Evolutionary conservation across 2,329 filamentous ascomycete genomes (phyloP).

Genomic region (Penicillium sp.): DNA sequence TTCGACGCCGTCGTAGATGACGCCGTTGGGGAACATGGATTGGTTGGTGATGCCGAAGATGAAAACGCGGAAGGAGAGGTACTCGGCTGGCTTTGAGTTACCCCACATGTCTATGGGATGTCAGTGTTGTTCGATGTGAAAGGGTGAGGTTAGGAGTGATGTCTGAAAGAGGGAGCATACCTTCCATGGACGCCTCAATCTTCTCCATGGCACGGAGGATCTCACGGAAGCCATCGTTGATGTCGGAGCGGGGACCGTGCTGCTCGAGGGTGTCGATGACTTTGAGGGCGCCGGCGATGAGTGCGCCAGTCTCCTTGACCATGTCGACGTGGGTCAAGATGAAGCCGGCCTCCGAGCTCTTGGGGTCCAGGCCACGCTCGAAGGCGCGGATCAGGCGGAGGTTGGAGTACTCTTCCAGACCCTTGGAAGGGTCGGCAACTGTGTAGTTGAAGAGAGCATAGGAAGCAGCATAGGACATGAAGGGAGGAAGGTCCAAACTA

Average conservation of each 20-base stretch:
- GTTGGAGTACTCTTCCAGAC: slow-evolving; percentile 59
- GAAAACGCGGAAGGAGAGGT: slow-evolving; percentile 90
- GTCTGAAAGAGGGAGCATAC: slow-evolving; percentile 40
- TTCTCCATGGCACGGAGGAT: slow-evolving; percentile 66
- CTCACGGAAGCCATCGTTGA: slow-evolving; percentile 66
- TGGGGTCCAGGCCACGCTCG: slow-evolving; percentile 82
- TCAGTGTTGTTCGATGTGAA: slow-evolving; percentile 1
- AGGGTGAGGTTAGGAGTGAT: background rate
- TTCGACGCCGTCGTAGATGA: slow-evolving; percentile 82
- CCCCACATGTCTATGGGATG: slow-evolving; percentile 73
- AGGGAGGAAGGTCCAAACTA: slow-evolving; percentile 77
- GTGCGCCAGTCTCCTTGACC: slow-evolving; percentile 79
- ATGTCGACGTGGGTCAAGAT: slow-evolving; percentile 96
- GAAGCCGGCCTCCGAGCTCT: slow-evolving; percentile 89
- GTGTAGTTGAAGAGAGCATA: slow-evolving; percentile 67
- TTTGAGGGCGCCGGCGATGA: slow-evolving; percentile 72
- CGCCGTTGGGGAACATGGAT: slow-evolving; percentile 90
- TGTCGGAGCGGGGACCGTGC: slow-evolving; percentile 54
- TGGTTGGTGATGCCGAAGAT: slow-evolving; percentile 95
- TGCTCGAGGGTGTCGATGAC: slow-evolving; percentile 62
- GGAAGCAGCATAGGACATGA: slow-evolving; percentile 78
- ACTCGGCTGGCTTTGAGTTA: slow-evolving; percentile 79
- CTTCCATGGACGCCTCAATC: slow-evolving; percentile 80
- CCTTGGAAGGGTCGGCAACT: slow-evolving; percentile 57
- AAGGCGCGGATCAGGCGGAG: slow-evolving; percentile 88